Evolutionary conservation across 495 filamentous ascomycete genomes (phyloP).

Genomic region (Rostrohypoxylon terebratum): DNA sequence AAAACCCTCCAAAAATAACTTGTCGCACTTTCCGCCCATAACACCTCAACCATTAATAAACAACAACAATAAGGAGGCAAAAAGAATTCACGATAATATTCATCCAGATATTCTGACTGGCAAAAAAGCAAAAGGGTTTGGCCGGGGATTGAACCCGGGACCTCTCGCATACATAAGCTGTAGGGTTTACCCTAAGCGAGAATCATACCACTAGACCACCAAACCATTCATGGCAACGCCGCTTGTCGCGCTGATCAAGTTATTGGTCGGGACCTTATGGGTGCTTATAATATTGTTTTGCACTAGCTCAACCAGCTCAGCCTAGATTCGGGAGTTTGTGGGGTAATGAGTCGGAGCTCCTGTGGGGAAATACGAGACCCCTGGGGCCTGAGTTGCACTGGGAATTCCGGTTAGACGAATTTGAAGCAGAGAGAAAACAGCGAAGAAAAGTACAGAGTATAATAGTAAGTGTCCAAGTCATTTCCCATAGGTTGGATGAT

Average conservation of each 20-base stretch:
- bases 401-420: too few relatives aligned
- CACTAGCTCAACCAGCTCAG: not conserved
- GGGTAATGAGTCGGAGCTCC: too few relatives aligned
- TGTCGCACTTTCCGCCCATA: not conserved
- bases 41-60: not conserved
- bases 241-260: too few relatives aligned
- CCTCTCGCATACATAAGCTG: conserved; percentile 33
- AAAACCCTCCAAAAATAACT: too few relatives aligned
- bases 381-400: too few relatives aligned
- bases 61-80: not conserved
- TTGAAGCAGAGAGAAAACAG: too few relatives aligned
- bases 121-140: conserved; percentile 33
- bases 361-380: too few relatives aligned
- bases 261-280: not conserved
- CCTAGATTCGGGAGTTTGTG: too few relatives aligned
- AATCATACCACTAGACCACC: conserved; percentile 44
- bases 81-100: not conserved
- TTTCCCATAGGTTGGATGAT: too few relatives aligned
- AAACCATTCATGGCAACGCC: conserved; percentile 18
- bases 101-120: not conserved
- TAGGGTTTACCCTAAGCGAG: conserved; percentile 39
- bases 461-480: too few relatives aligned
- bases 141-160: conserved; percentile 43
- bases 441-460: too few relatives aligned
- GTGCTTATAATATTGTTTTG: not conserved